Evolutionary conservation across 108 stramenopile species (phyloP), one percentile per base, ranked within the genome.

Genomic region (Cyclotella cryptica): DNA sequence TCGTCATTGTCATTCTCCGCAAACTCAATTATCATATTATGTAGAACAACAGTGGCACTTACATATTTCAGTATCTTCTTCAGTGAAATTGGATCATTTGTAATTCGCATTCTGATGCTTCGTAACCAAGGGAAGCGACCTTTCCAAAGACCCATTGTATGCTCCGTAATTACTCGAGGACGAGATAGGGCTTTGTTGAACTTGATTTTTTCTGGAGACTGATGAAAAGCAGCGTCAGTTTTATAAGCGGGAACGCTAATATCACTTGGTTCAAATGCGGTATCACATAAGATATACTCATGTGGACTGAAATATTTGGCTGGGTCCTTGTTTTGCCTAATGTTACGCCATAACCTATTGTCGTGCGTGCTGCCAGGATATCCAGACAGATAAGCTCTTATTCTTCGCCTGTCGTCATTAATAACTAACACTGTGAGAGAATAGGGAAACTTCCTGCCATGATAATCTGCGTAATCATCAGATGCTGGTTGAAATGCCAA

Each of bases 371-470:
- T 35, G 11, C 65, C 65, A 44, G 65, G 65, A 45, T 44, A 66
- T 42, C 65, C 65, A 15, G 43, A 11, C 19, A 66, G 44, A 45
- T 66, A 66, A n/a, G 41, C 41, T 26, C 69, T 13, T 58, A 82
- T 77, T 3, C 64, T 40, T 1, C 45, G 17, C 30, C 55, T 54
- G 12, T 84, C 46, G 53, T 84, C 83, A 74, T 66, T 72, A 57
- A 84, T 51, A 5, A 84, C 67, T 2, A 72, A 4, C 26, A 61
- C 39, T 15, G 58, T 53, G 17, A 84, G 40, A 19, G 65, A 47
- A 30, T 74, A 84, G 19, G 8, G 30, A 65, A n/a, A 65, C 41
- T 84, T 84, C 18, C 78, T 54, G 0, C 73, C 72, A 24, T 42
- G 24, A 29, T 84, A 79, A 66, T 78, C 61, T 24, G 29, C n/a